Conservation (phyloP, 805 yeast genomes). For the Yarrowia sp. region DNA sequence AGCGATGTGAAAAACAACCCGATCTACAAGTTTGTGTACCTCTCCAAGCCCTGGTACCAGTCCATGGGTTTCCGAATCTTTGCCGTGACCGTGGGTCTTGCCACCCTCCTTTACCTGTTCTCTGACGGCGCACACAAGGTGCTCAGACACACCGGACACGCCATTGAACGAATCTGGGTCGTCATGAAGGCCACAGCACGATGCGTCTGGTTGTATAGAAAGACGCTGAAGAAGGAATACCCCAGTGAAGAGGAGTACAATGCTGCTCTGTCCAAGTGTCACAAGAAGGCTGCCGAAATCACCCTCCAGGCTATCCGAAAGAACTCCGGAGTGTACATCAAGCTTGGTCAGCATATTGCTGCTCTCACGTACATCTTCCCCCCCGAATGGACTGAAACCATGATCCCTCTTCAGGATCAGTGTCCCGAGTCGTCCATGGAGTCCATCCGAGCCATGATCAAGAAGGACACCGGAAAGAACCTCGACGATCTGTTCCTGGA, state of each 20-base stretch:
- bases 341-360: slow-evolving; percentile 91
- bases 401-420: slow-evolving; percentile 89
- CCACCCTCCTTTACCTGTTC: slow-evolving; percentile 13
- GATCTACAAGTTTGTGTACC: slow-evolving; percentile 38
- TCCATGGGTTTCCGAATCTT: slow-evolving; percentile 11
- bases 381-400: slow-evolving; percentile 91
- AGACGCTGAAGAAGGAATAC: slow-evolving; percentile 58
- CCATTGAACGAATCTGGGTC: slow-evolving; percentile 46
- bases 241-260: slow-evolving; percentile 56
- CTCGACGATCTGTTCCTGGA: slow-evolving; percentile 69
- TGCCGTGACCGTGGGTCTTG: slow-evolving; percentile 16
- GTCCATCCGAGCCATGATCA: slow-evolving; percentile 72
- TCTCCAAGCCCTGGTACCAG: slow-evolving; percentile 29
- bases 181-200: slow-evolving; percentile 63
- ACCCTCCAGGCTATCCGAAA: slow-evolving; percentile 79
- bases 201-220: slow-evolving; percentile 76
- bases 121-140: slow-evolving; percentile 37
- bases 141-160: slow-evolving; percentile 44
- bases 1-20: slow-evolving; percentile 29
- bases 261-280: slow-evolving; percentile 68
- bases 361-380: slow-evolving; percentile 94
- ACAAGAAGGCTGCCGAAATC: slow-evolving; percentile 74
- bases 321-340: slow-evolving; percentile 93
- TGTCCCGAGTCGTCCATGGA: slow-evolving; percentile 82
- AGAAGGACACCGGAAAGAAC: slow-evolving; percentile 65